Evolutionary conservation across 768 basidiomycete genomes (phyloP), one percentile per base, ranked within the genome.

Genomic region (Amanita exitialis): DNA sequence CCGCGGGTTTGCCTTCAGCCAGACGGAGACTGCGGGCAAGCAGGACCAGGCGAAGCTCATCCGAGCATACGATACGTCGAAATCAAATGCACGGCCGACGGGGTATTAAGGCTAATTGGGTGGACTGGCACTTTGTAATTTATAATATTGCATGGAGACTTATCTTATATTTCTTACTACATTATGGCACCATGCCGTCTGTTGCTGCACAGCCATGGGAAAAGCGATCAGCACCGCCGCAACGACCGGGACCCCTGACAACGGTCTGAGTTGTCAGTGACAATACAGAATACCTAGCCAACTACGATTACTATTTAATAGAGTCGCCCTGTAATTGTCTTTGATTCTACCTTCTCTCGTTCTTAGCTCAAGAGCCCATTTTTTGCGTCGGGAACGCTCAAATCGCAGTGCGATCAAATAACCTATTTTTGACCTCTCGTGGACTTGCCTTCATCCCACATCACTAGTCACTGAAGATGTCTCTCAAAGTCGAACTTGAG

Each of bases 1-100:
- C 55, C 83, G 96, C 44, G 96, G 96, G 3, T 99, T 98, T 64
- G 96, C 96, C 3, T 99, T 99, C 73, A 92, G 88, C 65, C 94
- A 97, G 67, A 96, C 93, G 2, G 94, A 97, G 67, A 87, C 86
- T 57, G 74, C 76, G 23, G 79, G 80, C 27, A 80, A 81, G 56
- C 86, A 94, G 68, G 93, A 95, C 66, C 94, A 97, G 65, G 77
- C 87, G 44, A 76, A 81, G 59, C 69, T 92, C 54, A 91, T 92
- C 57, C 71, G 90, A 49, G 89, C 89, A 23, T 91, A 93, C 61
- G 90, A 92, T 65, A 92, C 90, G 34, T 86, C 87, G 28, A 82
- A 87, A 63, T 76, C 83, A 53, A 67, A 76, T 58, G 75, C 76
- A 48, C 75, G 80, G 59, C 90, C 90, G 6, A 77, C 83, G 50